Base-by-base conservation (phyloP, 345 rosid genomes). In the Syzygium aromaticum region DNA sequence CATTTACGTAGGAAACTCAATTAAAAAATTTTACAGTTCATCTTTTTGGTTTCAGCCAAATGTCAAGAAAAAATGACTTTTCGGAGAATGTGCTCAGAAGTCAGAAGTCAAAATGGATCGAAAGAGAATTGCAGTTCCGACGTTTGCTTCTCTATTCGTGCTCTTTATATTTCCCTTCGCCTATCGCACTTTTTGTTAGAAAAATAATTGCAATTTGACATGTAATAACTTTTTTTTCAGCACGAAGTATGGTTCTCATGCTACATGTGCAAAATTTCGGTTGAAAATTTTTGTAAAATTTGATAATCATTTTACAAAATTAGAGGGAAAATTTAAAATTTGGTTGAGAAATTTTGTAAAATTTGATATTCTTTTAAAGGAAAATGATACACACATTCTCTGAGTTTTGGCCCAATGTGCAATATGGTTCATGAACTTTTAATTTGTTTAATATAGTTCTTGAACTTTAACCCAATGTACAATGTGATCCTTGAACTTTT, bases 41-140 rank as follows among this genome's bases (percentile, higher is more conserved):
- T 43, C 3, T 38, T 38, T 43, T 43, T 43, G 43, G 7, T 5
- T 43, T 43, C 6, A 5, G 7, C 7, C 46, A 43, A 43, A 43
- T 43, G 1, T 1, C 7, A 43, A 5, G 46, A 43, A 43, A 38
- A 43, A 43, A 43, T 43, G 46, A 43, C 46, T 43, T 43, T 43
- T 43, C 46, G 7, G 46, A 43, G 6, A 43, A 25, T 17, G 17
- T 19, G 8, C 80, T 73, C 1, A 6, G 6, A 5, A 38, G 49
- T 73, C 27, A 0, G 46, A 43, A 43, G 46, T 43, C 46, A 33
- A 13, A 38, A 11, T 38, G 14, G 23, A 67, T 19, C 1, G 11
- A 0, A 4, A 30, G 0, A 1, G 6, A 30, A 17, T 3, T 33
- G 3, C 25, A 1, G 3, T 33, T 33, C 7, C 22, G 40, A 5